A percentile compares a stretch with the other conserved stretches of the same genome.
Evolutionary conservation across 1,284 basidiomycete species (phyloP).

Genomic region (Cutaneotrichosporon cavernicola): DNA sequence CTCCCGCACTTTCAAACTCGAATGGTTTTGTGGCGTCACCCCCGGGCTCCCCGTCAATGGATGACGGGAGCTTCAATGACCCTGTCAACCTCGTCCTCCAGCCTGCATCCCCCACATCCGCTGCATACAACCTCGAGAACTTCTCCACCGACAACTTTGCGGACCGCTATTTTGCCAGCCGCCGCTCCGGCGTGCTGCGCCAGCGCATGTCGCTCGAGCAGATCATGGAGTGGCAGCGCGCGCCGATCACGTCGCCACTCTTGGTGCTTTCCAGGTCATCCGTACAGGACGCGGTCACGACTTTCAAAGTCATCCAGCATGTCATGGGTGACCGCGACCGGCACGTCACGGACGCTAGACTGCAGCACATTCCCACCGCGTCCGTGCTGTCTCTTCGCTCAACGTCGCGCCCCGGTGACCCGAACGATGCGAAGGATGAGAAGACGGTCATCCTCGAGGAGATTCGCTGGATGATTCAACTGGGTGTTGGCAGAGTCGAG

Average conservation of each 20-base stretch:
- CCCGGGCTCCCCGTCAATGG: constrained; percentile 12
- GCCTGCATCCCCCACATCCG: constrained; percentile 22
- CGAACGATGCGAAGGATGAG: constrained; percentile 26
- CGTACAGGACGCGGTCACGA: constrained; percentile 71
- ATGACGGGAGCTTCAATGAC: constrained; percentile 13
- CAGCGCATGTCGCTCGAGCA: constrained; percentile 70
- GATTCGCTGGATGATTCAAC: constrained; percentile 76
- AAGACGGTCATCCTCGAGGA: constrained; percentile 66
- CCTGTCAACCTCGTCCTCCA: constrained; percentile 26
- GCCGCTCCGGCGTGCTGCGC: constrained; percentile 73
- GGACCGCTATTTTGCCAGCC: constrained; percentile 80
- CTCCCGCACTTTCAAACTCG: constrained; percentile 1
- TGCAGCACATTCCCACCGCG: constrained; percentile 10
- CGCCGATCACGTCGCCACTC: constrained; percentile 68
- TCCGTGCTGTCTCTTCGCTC: constrained; percentile 15
- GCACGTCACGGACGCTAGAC: constrained; percentile 39
- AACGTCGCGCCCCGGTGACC: constrained; percentile 10
- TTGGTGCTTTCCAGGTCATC: constrained; percentile 63
- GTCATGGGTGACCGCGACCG: constrained; percentile 87
- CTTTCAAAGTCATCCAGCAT: constrained; percentile 83
- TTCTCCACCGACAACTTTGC: constrained; percentile 82
- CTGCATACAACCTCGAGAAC: constrained; percentile 21
- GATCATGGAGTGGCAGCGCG: constrained; percentile 86
- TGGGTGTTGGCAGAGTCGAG: constrained; percentile 73
- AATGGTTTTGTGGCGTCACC: constrained; percentile 9